Base-by-base conservation (phyloP, 1,284 basidiomycete genomes). In the Volvariella volvacea region DNA sequence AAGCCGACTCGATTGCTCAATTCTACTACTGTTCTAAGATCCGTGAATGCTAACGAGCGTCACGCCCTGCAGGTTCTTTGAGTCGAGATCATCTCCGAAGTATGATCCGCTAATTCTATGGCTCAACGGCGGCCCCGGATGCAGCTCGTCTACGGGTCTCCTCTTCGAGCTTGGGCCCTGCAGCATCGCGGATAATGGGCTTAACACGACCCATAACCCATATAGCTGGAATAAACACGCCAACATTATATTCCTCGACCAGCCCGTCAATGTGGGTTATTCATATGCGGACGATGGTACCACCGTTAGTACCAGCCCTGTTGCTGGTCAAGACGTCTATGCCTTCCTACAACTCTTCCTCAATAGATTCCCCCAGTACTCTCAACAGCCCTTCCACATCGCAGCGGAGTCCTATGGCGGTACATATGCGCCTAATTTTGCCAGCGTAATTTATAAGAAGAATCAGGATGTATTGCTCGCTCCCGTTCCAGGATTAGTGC, bases 301-400 rank as follows among this genome's bases (percentile, higher is more conserved):
- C 2, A 73, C 70, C 2, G 87, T 96, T 48, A 75, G 80, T 58
- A 85, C 71, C 25, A 83, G 80, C 48, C 82, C 83, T 12, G 77
- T 78, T 34, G 85, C 85, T 2, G 90, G 84, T 16, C 71, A 80
- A 59, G 92, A 96, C 53, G 89, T 95, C 17, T 91, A 91, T 55
- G 88, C 88, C 1, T 95, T 96, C 78, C 71, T 95, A 41, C 73
- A 92, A 56, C 76, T 96, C 36, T 96, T 96, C 77, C 70, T 93
- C 48, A 67, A 73, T 50, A 70, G 83, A 45, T 83, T 76, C 69
- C 74, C 78, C 1, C 56, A 89, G 55, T 91, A 91, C 59, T 71
- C 83, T 3, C 68, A 68, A 39, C 66, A 70, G 9, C 74, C 78
- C 0, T 84, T 88, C 68, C 85, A 88, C 55, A 60, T 88, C 45